These are phyloP conservation scores for Guyanaporus albipodus DNA, from an alignment of 768 basidiomycete genomes.

Conservation along the genomic window DNA sequence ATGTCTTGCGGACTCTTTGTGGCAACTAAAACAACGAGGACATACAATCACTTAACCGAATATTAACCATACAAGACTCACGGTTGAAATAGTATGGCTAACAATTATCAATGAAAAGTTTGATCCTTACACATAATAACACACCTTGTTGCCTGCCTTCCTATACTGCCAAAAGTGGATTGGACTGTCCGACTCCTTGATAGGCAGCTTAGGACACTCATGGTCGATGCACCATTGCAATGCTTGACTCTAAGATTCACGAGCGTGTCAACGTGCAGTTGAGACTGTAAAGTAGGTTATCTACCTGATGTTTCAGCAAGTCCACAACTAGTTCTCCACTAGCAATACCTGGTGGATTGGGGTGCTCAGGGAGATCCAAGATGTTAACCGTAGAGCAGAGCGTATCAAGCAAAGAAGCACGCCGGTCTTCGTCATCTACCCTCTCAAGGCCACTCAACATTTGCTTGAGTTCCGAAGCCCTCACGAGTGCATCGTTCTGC, in stretches of 20 bases:
- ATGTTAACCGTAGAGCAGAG: slow-evolving; percentile 69
- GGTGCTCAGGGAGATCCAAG: slow-evolving; percentile 63
- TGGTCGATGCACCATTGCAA: slow-evolving; percentile 80
- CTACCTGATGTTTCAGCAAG: slow-evolving; percentile 79
- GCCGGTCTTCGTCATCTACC: slow-evolving; percentile 72
- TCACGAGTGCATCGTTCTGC: slow-evolving; percentile 45
- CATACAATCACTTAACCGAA: slow-evolving; percentile 1
- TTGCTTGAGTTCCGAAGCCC: slow-evolving; percentile 62
- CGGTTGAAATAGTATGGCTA: slow-evolving; percentile 65
- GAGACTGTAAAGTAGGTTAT: background rate
- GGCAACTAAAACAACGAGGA: slow-evolving; percentile 48
- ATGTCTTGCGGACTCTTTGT: slow-evolving; percentile 74
- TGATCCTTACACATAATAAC: slow-evolving; percentile 7
- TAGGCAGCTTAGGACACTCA: slow-evolving; percentile 76
- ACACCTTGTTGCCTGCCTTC: slow-evolving; percentile 52
- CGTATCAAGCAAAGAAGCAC: slow-evolving; percentile 65
- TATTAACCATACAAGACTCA: slow-evolving; percentile 29
- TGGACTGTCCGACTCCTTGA: slow-evolving; percentile 59
- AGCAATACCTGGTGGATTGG: slow-evolving; percentile 64
- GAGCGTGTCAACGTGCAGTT: background rate
- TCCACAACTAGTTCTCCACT: slow-evolving; percentile 68
- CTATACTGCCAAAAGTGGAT: slow-evolving; percentile 88
- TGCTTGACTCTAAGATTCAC: slow-evolving; percentile 60
- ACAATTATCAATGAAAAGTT: too few relatives aligned
- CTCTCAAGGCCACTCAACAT: slow-evolving; percentile 68